These are phyloP conservation scores for Solanum bulbocastanum DNA, from an alignment of 257 asterid species.

Conservation along the genomic window DNA sequence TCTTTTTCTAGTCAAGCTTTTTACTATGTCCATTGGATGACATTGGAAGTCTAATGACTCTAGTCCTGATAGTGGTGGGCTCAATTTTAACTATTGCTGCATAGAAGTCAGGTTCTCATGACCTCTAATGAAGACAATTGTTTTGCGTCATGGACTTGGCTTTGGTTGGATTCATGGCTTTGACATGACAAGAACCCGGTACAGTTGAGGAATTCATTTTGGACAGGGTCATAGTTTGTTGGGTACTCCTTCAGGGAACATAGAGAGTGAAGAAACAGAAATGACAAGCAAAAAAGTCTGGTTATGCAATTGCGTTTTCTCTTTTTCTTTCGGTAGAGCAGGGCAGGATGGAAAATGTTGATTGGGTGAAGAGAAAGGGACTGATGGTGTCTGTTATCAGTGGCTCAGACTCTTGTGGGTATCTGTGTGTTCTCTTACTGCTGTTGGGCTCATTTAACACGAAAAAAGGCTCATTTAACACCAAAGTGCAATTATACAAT, in stretches of 20 bases:
- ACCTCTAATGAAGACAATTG: background rate
- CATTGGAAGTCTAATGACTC: background rate
- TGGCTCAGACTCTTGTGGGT: background rate
- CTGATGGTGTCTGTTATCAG: background rate
- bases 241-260: background rate
- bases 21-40: background rate
- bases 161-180: background rate
- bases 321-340: background rate
- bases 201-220: background rate
- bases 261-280: background rate
- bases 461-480: background rate
- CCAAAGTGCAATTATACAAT: background rate
- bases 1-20: background rate
- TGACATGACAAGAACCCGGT: background rate
- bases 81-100: background rate
- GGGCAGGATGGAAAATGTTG: background rate
- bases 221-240: background rate
- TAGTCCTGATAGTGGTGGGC: background rate
- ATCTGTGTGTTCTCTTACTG: background rate
- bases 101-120: background rate
- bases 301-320: background rate
- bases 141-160: background rate
- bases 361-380: background rate
- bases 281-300: background rate
- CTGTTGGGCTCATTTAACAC: background rate